These are phyloP conservation scores for Davidsoniella neocaledoniae DNA, from an alignment of 2,329 filamentous ascomycete genomes.

Conservation along the genomic window DNA sequence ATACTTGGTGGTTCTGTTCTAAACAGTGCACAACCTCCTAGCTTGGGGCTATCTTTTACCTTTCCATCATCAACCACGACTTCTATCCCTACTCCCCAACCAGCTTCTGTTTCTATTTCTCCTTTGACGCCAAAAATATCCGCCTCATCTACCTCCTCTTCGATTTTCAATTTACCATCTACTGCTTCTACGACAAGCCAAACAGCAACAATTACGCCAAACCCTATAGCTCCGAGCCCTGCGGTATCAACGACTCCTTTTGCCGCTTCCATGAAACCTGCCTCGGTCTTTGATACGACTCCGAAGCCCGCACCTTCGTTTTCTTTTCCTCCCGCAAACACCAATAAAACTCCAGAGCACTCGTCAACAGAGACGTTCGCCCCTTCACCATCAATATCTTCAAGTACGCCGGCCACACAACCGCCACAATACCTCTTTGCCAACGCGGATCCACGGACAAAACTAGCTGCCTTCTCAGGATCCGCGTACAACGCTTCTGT, in stretches of 20 bases:
- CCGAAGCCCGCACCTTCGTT: not conserved
- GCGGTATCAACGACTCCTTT: not conserved
- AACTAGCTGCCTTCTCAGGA: constrained; percentile 9
- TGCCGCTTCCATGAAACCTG: too few species aligned
- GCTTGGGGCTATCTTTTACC: too few species aligned
- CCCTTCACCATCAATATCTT: not conserved
- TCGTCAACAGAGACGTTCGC: not conserved
- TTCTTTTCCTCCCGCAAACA: not conserved
- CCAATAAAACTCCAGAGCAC: too few species aligned
- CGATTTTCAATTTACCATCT: not conserved
- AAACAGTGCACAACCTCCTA: too few species aligned
- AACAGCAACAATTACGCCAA: not conserved
- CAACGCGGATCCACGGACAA: not conserved
- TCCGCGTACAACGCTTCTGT: not conserved
- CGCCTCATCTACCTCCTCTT: not conserved
- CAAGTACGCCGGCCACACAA: not conserved
- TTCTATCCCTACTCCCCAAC: not conserved
- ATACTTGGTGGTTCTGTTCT: not conserved
- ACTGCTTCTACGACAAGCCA: not conserved
- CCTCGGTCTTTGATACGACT: not conserved
- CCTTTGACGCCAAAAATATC: not conserved
- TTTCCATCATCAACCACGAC: not conserved
- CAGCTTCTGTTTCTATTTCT: not conserved
- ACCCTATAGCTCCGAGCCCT: not conserved
- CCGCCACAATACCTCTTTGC: too few species aligned